Evolutionary conservation across 805 yeast species (phyloP).

Genomic region (Candida schatavii): DNA sequence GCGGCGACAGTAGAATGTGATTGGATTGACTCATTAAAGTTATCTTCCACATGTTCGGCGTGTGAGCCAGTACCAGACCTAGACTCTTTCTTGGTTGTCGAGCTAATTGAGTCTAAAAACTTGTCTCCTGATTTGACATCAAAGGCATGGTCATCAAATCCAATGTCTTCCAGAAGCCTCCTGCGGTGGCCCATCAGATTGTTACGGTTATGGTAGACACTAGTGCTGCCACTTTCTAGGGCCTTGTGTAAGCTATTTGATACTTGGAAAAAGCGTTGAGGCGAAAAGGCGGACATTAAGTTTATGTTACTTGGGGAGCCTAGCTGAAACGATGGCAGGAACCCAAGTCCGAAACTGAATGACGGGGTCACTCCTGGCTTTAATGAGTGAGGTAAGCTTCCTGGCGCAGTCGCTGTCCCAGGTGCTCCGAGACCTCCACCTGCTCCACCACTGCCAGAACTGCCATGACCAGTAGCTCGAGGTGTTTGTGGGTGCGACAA

Average conservation of each 20-base stretch:
- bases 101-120: slow-evolving; percentile 17
- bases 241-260: slow-evolving; percentile 18
- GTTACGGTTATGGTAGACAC: neutral
- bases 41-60: neutral
- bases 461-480: slow-evolving; percentile 9
- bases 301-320: slow-evolving; percentile 29
- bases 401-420: neutral
- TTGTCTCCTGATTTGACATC: slow-evolving; percentile 11
- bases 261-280: slow-evolving; percentile 30
- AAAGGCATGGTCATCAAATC: slow-evolving; percentile 8
- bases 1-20: slow-evolving; percentile 3
- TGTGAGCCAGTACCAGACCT: neutral
- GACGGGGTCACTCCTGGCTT: slow-evolving; percentile 25
- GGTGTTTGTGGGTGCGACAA: slow-evolving; percentile 16
- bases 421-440: slow-evolving; percentile 2
- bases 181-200: slow-evolving; percentile 2
- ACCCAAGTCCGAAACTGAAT: slow-evolving; percentile 37
- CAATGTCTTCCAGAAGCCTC: slow-evolving; percentile 4
- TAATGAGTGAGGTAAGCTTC: neutral
- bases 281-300: slow-evolving; percentile 28
- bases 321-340: slow-evolving; percentile 44
- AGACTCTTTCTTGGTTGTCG: slow-evolving; percentile 9
- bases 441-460: too few species aligned
- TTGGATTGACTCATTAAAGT: slow-evolving; percentile 4
- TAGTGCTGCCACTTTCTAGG: slow-evolving; percentile 5